Evolutionary conservation across 2,329 filamentous ascomycete genomes (phyloP), one percentile per base, ranked within the genome.

Genomic region (Curvularia verruculosa): DNA sequence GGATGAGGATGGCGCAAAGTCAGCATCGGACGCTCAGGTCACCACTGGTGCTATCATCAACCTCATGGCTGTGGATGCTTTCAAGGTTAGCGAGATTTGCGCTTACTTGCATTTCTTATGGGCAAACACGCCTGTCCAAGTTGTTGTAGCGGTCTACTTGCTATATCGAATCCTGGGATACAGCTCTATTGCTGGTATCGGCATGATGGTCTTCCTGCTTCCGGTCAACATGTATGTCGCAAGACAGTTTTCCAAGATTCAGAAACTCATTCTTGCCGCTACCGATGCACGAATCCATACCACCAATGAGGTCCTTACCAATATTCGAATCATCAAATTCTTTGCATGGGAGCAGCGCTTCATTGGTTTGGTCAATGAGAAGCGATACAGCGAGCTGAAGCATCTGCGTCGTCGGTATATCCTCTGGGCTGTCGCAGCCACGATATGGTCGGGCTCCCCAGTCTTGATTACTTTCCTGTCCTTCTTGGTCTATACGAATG

Each of bases 41-140:
- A 97, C 95, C 59, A 84, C 96, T 49, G 95, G 96, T 61, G 96
- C 95, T n/a, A 97, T 99, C 70, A 99, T 99, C 81, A 99, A 98
- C 76, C 82, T 99, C 64, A 99, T 99, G 95, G 96, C 95, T 10
- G 96, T 99, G 39, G 96, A 99, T 80, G 97, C 94, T 46, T 98
- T 98, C 86, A 99, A 99, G 79, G 92, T 99, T 53, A 90, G 91
- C 60, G 95, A 99, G 74, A 89, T 96, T 57, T 95, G 92, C 36
- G 90, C 94, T 0, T 99, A 99, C 74, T 81, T 99, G 29, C 95
- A 99, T 77, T 99, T 96, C 77, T 82, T 99, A n/a, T 90, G 94
- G 82, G 94, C 93, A 0, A 88, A 90, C 59, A 93, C 94, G 1
- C 95, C 95, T 0, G 90, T 95, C 0, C 93, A 98, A 77, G 85